Conservation (phyloP, 495 filamentous ascomycete species). For the Oidiodendron maius region DNA sequence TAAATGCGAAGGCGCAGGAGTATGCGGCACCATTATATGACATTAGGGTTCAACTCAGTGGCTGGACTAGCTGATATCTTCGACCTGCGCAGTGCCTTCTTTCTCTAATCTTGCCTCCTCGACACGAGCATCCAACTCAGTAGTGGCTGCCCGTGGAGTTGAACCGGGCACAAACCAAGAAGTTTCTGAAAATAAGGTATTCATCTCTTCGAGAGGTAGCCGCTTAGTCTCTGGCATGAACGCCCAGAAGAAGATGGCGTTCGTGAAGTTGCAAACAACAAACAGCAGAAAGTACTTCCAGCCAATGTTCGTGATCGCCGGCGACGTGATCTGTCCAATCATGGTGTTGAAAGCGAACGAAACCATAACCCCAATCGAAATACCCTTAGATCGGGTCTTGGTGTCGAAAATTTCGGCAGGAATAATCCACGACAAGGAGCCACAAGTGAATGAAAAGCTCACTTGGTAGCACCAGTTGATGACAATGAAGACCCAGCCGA, state of each 20-base stretch:
- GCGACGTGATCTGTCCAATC: conserved; percentile 45
- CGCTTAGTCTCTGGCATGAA: conserved; percentile 26
- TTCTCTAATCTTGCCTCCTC: no score
- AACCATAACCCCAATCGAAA: conserved; percentile 38
- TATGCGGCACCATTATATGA: no score
- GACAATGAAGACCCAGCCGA: conserved; percentile 6
- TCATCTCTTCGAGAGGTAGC: conserved; percentile 24
- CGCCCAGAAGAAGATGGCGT: conserved; percentile 19
- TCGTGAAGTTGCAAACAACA: conserved; percentile 27
- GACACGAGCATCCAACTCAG: no score
- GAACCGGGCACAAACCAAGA: no score
- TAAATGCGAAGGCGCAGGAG: no score
- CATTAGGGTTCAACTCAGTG: no score
- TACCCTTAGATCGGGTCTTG: conserved; percentile 36
- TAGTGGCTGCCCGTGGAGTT: no score
- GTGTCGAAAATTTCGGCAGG: conserved; percentile 45
- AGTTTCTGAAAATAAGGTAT: no score
- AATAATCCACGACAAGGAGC: conserved; percentile 41
- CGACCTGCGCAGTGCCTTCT: no score
- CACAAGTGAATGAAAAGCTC: conserved; percentile 44
- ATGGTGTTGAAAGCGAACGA: conserved; percentile 51
- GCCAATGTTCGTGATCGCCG: conserved; percentile 40
- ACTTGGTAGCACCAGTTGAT: conserved; percentile 10
- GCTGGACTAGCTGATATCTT: no score
- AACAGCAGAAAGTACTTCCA: conserved; percentile 49